phyloP scores from a whole-genome alignment of 768 basidiomycete genomes.

The Punctularia strigosozonata region DNA sequence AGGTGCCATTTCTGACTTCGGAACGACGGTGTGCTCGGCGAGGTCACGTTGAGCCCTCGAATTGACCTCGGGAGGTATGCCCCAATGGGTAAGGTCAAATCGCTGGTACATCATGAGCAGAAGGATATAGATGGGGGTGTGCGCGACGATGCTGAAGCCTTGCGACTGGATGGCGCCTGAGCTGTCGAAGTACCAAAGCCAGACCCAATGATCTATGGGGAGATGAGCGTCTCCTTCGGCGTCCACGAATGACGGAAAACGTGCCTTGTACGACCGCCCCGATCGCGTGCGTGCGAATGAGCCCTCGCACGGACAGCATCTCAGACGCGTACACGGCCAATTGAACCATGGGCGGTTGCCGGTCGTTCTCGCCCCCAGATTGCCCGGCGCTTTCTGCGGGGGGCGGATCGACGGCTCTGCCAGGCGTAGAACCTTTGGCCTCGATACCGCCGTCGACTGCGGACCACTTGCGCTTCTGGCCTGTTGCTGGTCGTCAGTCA shows the following conservation, averaged over 20 bases:
- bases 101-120: conserved; percentile 16
- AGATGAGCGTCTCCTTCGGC: not conserved
- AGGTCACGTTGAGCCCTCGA: not conserved
- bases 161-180: conserved; percentile 14
- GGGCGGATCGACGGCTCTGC: too few relatives aligned
- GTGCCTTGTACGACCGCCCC: too few relatives aligned
- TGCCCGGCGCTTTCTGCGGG: too few relatives aligned
- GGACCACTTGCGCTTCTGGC: too few relatives aligned
- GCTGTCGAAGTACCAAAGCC: conserved; percentile 16
- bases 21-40: not conserved
- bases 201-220: conserved; percentile 3
- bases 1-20: conserved; percentile 7
- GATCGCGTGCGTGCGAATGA: not conserved
- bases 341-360: not conserved
- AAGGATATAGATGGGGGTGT: conserved; percentile 13
- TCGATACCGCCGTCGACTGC: too few relatives aligned
- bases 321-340: not conserved
- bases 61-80: conserved; percentile 3
- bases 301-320: not conserved
- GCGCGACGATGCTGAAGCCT: conserved; percentile 14
- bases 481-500: too few relatives aligned
- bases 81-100: conserved; percentile 14
- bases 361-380: too few relatives aligned
- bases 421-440: too few relatives aligned
- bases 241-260: too few relatives aligned